phyloP scores from a whole-genome alignment of 129 eudicot genomes.

The Kitagawia praeruptora region DNA sequence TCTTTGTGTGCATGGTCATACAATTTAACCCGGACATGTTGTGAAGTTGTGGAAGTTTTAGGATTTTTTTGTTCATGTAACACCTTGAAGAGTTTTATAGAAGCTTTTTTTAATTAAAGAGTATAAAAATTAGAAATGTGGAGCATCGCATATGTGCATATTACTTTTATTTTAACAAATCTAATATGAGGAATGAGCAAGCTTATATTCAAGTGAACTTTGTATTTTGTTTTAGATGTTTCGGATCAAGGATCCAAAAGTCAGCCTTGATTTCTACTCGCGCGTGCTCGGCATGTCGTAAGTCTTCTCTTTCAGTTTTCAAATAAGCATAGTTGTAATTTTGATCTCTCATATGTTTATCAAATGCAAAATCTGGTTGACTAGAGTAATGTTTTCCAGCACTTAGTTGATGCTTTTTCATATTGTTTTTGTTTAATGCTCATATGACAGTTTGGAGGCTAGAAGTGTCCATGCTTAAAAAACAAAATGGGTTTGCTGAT shows the following conservation, averaged over 20 bases:
- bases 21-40: background rate
- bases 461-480: background rate
- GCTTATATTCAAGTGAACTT: background rate
- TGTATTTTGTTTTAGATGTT: conserved; percentile 55
- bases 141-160: background rate
- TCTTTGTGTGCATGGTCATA: background rate
- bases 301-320: conserved; percentile 28
- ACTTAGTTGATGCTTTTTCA: background rate
- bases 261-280: conserved; percentile 78
- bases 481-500: background rate
- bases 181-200: background rate
- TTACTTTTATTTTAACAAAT: background rate
- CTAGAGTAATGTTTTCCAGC: background rate
- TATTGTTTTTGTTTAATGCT: background rate
- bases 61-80: background rate
- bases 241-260: conserved; percentile 91
- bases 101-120: background rate
- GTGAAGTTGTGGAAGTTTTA: background rate
- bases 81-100: background rate
- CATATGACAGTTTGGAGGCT: background rate
- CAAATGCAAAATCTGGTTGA: background rate
- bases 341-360: background rate
- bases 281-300: conserved; percentile 92
- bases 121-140: background rate
- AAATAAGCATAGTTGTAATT: background rate